A percentile compares a stretch with the other conserved stretches of the same genome.
Evolutionary conservation across 1,284 basidiomycete species (phyloP).

Genomic region (Cryptococcus maquisensis): DNA sequence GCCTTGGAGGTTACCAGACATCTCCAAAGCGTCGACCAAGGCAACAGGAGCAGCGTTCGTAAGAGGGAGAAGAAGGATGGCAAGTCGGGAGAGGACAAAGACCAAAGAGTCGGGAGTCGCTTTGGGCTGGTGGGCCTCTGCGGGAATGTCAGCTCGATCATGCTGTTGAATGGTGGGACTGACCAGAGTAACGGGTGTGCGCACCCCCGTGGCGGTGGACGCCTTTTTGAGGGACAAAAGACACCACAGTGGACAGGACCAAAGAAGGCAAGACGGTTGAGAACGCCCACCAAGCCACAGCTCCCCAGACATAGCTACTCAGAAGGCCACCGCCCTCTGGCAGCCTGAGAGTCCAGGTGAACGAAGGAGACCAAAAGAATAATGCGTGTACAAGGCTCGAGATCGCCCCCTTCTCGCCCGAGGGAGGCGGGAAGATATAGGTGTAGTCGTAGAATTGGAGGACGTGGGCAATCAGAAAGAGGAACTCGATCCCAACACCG

Average conservation of each 20-base stretch:
- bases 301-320: conserved; percentile 30
- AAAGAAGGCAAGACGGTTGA: conserved; percentile 43
- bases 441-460: conserved; percentile 39
- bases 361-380: conserved; percentile 41
- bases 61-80: conserved; percentile 40
- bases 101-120: conserved; percentile 41
- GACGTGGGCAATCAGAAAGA: conserved; percentile 34
- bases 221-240: conserved; percentile 39
- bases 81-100: conserved; percentile 42
- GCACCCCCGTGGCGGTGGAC: conserved; percentile 14
- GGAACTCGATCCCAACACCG: conserved; percentile 30
- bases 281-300: conserved; percentile 43
- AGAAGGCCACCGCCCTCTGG: conserved; percentile 31
- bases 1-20: conserved; percentile 39
- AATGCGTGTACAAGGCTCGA: conserved; percentile 28
- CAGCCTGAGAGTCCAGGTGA: conserved; percentile 25
- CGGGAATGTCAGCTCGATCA: background rate
- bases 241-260: conserved; percentile 37
- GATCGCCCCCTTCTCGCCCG: conserved; percentile 26
- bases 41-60: conserved; percentile 39
- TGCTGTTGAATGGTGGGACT: conserved; percentile 8
- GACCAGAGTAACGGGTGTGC: conserved; percentile 30
- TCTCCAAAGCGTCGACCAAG: conserved; percentile 38
- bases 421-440: conserved; percentile 35
- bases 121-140: conserved; percentile 22